A percentile compares a stretch with the other conserved stretches of the same genome.
phyloP scores from a whole-genome alignment of 768 basidiomycete species.

The Naematelia encephala region DNA sequence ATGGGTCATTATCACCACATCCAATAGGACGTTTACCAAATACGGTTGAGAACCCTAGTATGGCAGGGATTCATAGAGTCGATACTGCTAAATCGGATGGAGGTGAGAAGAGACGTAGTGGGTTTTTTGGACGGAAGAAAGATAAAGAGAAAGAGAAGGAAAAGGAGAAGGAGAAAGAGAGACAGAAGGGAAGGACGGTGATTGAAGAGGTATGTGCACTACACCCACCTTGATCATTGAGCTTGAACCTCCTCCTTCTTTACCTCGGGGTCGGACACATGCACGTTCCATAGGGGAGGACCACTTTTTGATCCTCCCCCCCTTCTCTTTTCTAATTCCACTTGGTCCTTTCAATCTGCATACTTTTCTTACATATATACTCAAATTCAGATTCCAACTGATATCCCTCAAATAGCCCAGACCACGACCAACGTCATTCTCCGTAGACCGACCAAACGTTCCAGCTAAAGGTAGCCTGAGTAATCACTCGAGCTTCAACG shows the following conservation, averaged over 20 bases:
- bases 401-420: constrained; percentile 9
- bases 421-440: constrained; percentile 25
- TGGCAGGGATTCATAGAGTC: no score
- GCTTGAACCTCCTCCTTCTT: no score
- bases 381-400: not conserved
- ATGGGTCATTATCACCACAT: no score
- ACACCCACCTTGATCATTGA: not conserved
- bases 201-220: not conserved
- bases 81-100: constrained; percentile 1
- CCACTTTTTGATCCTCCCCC: not conserved
- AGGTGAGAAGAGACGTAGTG: constrained; percentile 37
- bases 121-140: constrained; percentile 38
- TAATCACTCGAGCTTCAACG: not conserved
- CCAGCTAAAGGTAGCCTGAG: not conserved
- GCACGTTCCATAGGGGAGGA: no score
- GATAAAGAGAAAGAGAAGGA: constrained; percentile 25
- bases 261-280: no score
- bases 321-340: not conserved
- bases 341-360: not conserved
- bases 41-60: no score
- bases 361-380: not conserved
- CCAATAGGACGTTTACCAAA: no score
- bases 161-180: constrained; percentile 12
- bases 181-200: constrained; percentile 3
- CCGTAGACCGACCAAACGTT: constrained; percentile 14